Base-by-base conservation (phyloP, 2,329 filamentous ascomycete species). In the Penicillium occitanis region DNA sequence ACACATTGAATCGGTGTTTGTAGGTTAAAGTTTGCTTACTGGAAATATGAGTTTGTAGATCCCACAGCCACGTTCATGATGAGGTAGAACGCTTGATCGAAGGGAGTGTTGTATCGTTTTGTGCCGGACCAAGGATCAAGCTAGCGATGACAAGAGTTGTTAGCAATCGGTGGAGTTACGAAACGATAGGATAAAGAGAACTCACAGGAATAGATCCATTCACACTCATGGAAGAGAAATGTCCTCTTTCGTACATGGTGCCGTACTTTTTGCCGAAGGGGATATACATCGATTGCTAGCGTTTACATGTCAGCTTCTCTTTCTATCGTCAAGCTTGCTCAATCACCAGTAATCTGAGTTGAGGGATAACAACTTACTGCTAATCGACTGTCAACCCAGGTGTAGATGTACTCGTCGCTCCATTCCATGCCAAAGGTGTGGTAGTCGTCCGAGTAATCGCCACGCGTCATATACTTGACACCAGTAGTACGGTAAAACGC, bases 351-450 rank as follows among this genome's bases (percentile, higher is more conserved):
- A 37, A 37, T 37, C 35, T 37, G 35, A 37, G 11, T 13, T 14
- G 35, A 11, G 2, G 19, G 13, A 13, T 5, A 10, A 37, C 5
- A 37, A 66, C 60, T 48, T 37, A 66, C 64, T 40, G 60, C 59
- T 7, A 66, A 44, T n/a, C 64, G 64, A 59, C 50, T 63, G 28
- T 66, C 64, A 10, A 66, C 64, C 64, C 64, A 66, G 5, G 64
- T 66, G 25, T 66, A 66, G 5, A 66, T 63, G 30, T 66, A 66
- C 2, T 61, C 19, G 4, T 66, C 64, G 19, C 64, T 66, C 64
- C 64, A 66, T 66, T 66, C 64, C 64, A 66, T 66, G 14, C 64
- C 64, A 42, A 63, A 66, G 3, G 60, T 63, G 35, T 66, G 64
- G 22, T 62, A 66, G 19, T 37, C 51, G 25, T 66, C 64, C 14